These are phyloP conservation scores for Ascochyta clinopodiicola DNA, from an alignment of 2,329 filamentous ascomycete genomes.

Conservation along the genomic window DNA sequence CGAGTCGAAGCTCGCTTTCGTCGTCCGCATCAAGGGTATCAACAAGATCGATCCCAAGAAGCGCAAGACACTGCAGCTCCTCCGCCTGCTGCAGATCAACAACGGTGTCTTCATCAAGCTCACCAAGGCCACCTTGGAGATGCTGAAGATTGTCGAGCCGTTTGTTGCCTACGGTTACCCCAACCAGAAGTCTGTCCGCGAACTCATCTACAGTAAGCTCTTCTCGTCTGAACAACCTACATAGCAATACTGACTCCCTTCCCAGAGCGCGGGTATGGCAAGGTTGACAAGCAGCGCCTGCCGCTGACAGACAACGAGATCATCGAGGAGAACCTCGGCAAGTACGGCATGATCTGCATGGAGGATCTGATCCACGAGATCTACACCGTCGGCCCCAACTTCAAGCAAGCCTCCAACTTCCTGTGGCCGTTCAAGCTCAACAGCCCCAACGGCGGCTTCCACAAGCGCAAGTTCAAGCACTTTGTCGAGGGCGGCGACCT, in stretches of 20 bases:
- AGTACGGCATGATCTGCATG: constrained; percentile 98
- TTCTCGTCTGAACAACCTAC: constrained; percentile 58
- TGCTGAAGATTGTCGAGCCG: constrained; percentile 97
- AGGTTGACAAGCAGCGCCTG: constrained; percentile 97
- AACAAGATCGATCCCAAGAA: constrained; percentile 99
- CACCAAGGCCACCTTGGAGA: constrained; percentile 97
- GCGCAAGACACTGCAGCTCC: constrained; percentile 99
- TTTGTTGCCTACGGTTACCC: constrained; percentile 99
- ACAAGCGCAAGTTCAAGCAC: constrained; percentile 97
- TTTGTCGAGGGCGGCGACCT: constrained; percentile 98
- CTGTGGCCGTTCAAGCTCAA: constrained; percentile 99
- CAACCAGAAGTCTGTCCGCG: constrained; percentile 98
- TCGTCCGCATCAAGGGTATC: constrained; percentile 99
- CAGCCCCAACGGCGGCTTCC: constrained; percentile 98
- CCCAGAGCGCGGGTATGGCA: constrained; percentile 84
- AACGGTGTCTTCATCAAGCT: constrained; percentile 97
- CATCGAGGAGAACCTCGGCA: constrained; percentile 94
- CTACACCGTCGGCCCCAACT: constrained; percentile 95
- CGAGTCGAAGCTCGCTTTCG: constrained; percentile 95
- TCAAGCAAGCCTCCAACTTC: constrained; percentile 99
- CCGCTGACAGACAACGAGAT: constrained; percentile 97
- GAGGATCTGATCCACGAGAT: constrained; percentile 99
- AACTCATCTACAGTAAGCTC: constrained; percentile 99
- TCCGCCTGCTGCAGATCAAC: constrained; percentile 99
- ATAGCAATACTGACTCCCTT: constrained; percentile 14